These are phyloP conservation scores for Ceratocystis alfenasii DNA, from an alignment of 2,329 filamentous ascomycete genomes.

Conservation along the genomic window DNA sequence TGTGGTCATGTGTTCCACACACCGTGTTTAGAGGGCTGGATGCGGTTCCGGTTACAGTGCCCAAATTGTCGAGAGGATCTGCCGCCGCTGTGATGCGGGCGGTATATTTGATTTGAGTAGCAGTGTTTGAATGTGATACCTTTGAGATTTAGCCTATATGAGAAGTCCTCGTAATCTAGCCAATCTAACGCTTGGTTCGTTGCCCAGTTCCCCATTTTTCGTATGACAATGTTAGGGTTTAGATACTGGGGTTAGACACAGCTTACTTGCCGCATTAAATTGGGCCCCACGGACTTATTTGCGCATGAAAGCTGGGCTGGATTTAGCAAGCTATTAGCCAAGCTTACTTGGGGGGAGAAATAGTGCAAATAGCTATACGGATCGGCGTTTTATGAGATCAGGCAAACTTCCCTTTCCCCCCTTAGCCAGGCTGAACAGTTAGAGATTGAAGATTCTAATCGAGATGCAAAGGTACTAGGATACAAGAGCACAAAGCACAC, in stretches of 20 bases:
- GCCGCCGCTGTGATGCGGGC: slow-evolving; percentile 55
- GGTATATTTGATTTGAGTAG: slow-evolving; percentile 13
- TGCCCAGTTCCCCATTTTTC: background rate
- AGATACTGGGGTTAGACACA: too few relatives aligned
- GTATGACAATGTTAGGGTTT: too few relatives aligned
- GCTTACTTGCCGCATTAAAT: background rate
- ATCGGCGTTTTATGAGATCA: background rate
- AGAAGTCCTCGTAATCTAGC: too few relatives aligned
- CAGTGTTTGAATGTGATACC: slow-evolving; percentile 6
- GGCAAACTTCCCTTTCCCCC: background rate
- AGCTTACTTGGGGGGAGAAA: too few relatives aligned
- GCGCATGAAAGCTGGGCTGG: background rate
- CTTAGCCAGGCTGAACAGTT: background rate
- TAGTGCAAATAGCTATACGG: background rate
- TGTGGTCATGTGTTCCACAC: slow-evolving; percentile 95
- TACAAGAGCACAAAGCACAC: too few relatives aligned
- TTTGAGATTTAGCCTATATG: background rate
- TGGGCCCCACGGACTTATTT: background rate
- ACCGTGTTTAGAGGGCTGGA: slow-evolving; percentile 85
- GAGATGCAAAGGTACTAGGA: too few relatives aligned
- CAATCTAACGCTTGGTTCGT: too few relatives aligned
- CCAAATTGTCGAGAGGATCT: slow-evolving; percentile 87
- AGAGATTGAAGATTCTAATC: background rate
- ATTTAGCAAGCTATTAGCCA: background rate
- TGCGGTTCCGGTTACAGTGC: slow-evolving; percentile 84